phyloP scores from a whole-genome alignment of 1,139 yeast species.

The Suhomyces anneliseae region DNA sequence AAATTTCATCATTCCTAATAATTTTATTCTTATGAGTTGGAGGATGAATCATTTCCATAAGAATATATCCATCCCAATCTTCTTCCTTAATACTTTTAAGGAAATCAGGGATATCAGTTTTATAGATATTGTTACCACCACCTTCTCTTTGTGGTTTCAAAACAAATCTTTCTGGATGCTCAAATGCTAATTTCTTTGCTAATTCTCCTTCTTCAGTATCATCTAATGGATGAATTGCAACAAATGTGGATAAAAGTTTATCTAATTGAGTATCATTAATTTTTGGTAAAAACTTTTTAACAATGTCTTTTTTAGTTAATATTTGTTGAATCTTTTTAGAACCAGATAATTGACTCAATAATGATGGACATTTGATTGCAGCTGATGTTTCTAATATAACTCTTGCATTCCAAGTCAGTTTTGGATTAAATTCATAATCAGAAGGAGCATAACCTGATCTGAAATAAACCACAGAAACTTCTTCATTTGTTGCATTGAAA shows the following conservation, averaged over 20 bases:
- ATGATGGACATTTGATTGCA: conserved; percentile 90
- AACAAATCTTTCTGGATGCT: conserved; percentile 69
- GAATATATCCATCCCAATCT: conserved; percentile 87
- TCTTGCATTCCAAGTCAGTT: conserved; percentile 75
- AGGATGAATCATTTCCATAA: conserved; percentile 91
- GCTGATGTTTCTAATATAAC: conserved; percentile 64
- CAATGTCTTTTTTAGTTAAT: conserved; percentile 54
- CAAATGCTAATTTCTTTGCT: conserved; percentile 70
- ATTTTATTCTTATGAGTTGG: conserved; percentile 67
- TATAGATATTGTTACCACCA: conserved; percentile 88
- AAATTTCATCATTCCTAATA: conserved; percentile 62
- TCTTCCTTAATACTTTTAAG: conserved; percentile 58
- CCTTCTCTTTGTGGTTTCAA: conserved; percentile 98
- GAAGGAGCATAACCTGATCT: conserved; percentile 86
- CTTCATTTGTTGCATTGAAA: conserved; percentile 57
- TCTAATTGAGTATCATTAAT: conserved; percentile 25
- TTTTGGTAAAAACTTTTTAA: conserved; percentile 49
- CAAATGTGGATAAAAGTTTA: conserved; percentile 64
- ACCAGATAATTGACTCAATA: conserved; percentile 87
- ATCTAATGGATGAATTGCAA: conserved; percentile 83
- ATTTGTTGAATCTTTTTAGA: conserved; percentile 91
- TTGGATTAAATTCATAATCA: conserved; percentile 57
- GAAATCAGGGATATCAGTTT: conserved; percentile 76
- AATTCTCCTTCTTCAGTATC: conserved; percentile 57
- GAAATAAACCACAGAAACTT: conserved; percentile 84